Percentiles rank a stretch among this genome's conserved stretches.
Evolutionary conservation across 2,329 filamentous ascomycete genomes (phyloP).

Genomic region (Fusarium sp.): DNA sequence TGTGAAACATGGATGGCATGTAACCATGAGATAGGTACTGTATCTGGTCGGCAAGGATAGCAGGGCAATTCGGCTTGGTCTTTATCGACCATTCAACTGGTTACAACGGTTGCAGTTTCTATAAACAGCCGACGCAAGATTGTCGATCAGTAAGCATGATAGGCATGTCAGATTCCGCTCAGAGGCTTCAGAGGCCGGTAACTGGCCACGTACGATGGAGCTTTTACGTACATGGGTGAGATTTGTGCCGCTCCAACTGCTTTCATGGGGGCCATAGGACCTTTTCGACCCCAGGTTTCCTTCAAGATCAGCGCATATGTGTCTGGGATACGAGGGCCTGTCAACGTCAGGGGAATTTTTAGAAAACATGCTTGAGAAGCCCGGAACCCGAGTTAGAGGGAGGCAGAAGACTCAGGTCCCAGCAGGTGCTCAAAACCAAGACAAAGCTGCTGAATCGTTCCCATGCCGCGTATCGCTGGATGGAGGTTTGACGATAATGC

Average conservation of each 20-base stretch:
- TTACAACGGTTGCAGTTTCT: not conserved
- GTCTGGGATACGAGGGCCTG: not conserved
- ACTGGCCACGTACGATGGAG: not conserved
- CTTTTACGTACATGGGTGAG: not conserved
- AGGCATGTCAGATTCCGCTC: not conserved
- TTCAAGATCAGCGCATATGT: not conserved
- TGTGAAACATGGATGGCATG: not conserved
- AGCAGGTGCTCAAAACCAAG: not conserved
- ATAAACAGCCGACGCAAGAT: not conserved
- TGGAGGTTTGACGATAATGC: not conserved
- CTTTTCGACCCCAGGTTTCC: not conserved
- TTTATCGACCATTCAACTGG: not conserved
- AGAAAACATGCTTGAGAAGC: not conserved
- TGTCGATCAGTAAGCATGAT: not conserved
- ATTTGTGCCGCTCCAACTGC: not conserved
- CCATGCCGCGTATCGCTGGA: not conserved
- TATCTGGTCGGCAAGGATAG: not conserved
- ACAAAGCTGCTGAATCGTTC: not conserved
- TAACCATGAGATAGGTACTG: not conserved
- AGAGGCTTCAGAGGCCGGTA: not conserved
- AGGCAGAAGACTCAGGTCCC: not conserved
- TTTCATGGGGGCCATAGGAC: not conserved
- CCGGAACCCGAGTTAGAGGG: not conserved
- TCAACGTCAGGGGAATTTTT: not conserved
- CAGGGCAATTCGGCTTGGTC: not conserved